Percentiles rank a stretch among this genome's conserved stretches.
Conservation (phyloP, 805 yeast genomes). For the Kodamaea hsintzibuensis region DNA sequence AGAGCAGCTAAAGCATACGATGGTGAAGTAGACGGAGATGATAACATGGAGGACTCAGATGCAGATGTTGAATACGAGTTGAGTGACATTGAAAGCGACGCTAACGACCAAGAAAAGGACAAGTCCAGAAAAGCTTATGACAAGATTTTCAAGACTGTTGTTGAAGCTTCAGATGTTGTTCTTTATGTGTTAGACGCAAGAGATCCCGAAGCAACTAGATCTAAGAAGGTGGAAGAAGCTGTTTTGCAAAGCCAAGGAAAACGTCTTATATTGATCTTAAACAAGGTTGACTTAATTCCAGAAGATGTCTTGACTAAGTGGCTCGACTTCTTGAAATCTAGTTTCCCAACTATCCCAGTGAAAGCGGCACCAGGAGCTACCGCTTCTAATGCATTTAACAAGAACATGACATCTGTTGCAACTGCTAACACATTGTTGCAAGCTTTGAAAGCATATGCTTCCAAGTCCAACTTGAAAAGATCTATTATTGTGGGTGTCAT, state of each 20-base stretch:
- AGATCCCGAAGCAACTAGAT: constrained; percentile 94
- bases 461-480: constrained; percentile 80
- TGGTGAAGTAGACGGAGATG: constrained; percentile 48
- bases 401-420: constrained; percentile 65
- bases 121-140: constrained; percentile 89
- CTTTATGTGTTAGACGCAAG: constrained; percentile 95
- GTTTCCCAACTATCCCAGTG: constrained; percentile 91
- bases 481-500: constrained; percentile 92
- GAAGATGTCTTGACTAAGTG: constrained; percentile 79
- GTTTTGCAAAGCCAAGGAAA: constrained; percentile 78
- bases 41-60: constrained; percentile 30
- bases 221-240: constrained; percentile 87
- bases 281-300: constrained; percentile 93
- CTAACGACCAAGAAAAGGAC: constrained; percentile 47
- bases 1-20: constrained; percentile 76
- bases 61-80: constrained; percentile 46
- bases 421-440: constrained; percentile 76
- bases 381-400: constrained; percentile 67
- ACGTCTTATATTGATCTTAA: constrained; percentile 80
- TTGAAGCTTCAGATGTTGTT: constrained; percentile 88
- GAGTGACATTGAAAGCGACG: constrained; percentile 42
- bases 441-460: constrained; percentile 83
- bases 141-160: constrained; percentile 89
- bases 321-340: constrained; percentile 73
- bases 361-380: constrained; percentile 77